Evolutionary conservation across 495 filamentous ascomycete genomes (phyloP).

Genomic region (Penicillium flavigenum): DNA sequence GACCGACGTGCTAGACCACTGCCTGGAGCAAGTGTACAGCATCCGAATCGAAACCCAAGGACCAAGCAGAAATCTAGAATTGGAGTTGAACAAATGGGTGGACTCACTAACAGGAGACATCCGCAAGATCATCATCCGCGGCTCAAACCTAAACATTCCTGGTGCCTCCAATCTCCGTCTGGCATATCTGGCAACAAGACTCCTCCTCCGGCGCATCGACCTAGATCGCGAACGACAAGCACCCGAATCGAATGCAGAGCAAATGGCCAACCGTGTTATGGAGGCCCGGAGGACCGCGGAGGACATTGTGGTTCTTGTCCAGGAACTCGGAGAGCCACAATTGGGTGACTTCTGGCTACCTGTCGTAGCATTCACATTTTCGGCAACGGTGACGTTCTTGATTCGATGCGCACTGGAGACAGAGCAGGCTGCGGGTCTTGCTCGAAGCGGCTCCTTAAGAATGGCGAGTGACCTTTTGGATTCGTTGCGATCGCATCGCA

Average conservation of each 20-base stretch:
- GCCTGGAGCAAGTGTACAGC: conserved; percentile 35
- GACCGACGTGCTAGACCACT: conserved; percentile 35
- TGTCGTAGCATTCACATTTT: conserved; percentile 30
- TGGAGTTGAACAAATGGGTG: conserved; percentile 25
- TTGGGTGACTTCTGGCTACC: conserved; percentile 40
- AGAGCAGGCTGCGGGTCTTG: conserved; percentile 7
- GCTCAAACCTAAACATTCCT: conserved; percentile 15
- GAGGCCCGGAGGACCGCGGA: conserved; percentile 30
- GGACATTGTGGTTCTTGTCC: conserved; percentile 36
- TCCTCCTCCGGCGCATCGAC: conserved; percentile 28
- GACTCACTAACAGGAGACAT: conserved; percentile 24
- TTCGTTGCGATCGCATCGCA: conserved; percentile 12
- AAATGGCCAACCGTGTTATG: conserved; percentile 13
- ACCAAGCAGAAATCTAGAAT: conserved; percentile 22
- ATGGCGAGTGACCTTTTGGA: conserved; percentile 16
- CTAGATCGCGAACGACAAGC: conserved; percentile 17
- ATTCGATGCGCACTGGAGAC: conserved; percentile 29
- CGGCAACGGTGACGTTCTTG: conserved; percentile 34
- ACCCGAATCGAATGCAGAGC: not conserved
- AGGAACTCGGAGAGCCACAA: conserved; percentile 30
- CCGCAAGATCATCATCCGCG: conserved; percentile 21
- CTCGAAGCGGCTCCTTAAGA: conserved; percentile 18
- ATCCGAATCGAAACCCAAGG: conserved; percentile 8
- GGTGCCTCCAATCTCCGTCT: conserved; percentile 37
- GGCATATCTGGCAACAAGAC: conserved; percentile 29